Evolutionary conservation across 345 rosid species (phyloP).

Genomic region (Dipteronia dyeriana): DNA sequence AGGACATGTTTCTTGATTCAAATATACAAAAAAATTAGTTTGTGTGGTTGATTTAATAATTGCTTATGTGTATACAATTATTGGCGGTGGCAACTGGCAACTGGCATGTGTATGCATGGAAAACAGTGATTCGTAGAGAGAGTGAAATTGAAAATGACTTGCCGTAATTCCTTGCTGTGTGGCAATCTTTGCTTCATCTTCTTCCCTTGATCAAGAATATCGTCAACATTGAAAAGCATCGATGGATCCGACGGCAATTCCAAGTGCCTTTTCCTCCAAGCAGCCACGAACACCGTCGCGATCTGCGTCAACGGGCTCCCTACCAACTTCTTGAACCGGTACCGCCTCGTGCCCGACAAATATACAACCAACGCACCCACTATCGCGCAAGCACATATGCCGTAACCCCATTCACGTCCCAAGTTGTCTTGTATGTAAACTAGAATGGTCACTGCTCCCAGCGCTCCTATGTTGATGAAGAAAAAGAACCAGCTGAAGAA

Average conservation of each 20-base stretch:
- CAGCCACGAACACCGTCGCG: conserved; percentile 60
- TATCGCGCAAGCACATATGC: conserved; percentile 76
- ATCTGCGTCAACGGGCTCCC: conserved; percentile 97
- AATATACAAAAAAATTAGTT: too few species aligned
- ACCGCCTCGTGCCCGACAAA: conserved; percentile 72
- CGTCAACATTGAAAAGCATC: conserved; percentile 55
- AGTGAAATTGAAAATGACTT: conserved; percentile 17
- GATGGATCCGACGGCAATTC: conserved; percentile 64
- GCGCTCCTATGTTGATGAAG: conserved; percentile 80
- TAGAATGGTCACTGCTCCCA: conserved; percentile 77
- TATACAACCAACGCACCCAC: conserved; percentile 54
- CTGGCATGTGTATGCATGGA: too few species aligned
- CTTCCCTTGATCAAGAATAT: conserved; percentile 44
- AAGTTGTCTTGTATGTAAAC: conserved; percentile 86
- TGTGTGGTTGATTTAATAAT: too few species aligned
- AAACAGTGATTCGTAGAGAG: too few species aligned
- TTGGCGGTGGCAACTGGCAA: too few species aligned
- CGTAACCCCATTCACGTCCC: conserved; percentile 93
- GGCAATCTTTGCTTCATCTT: conserved; percentile 76
- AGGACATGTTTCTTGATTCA: too few species aligned
- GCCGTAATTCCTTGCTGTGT: conserved; percentile 74
- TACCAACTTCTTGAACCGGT: conserved; percentile 78
- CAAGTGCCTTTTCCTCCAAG: conserved; percentile 63
- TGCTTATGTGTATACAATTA: too few species aligned
- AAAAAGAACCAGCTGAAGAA: conserved; percentile 98